Base-by-base conservation (phyloP, 2,329 filamentous ascomycete species). In the Aspergillus aculeatinus region DNA sequence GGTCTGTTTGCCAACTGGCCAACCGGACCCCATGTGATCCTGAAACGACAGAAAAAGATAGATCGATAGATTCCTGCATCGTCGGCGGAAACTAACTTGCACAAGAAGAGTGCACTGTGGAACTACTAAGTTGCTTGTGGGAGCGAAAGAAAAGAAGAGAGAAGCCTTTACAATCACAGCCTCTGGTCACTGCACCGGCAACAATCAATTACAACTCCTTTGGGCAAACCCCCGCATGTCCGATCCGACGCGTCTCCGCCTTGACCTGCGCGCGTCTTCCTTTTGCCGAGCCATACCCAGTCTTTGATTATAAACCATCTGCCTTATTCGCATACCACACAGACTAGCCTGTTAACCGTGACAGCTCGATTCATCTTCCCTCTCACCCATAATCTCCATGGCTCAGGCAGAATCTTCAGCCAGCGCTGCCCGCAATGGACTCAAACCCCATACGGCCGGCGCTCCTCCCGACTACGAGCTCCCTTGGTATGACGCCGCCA, bases 381-480 rank as follows among this genome's bases (percentile, higher is more conserved):
- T 9, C 25, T 48, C 11, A 16, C 12, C 25, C 29, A 33, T 35
- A 4, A 23, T 51, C 55, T 72, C 49, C 35, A 80, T 80, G 77
- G 72, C 66, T 21, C 76, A 81, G 67, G 77, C 79, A 57, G 80
- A 82, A 67, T 81, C 80, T 23, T 82, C 80, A 23, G 72, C 76
- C 29, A 75, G 74, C 52, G 79, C 75, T 58, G 71, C 76, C 35
- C 74, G 73, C 53, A 78, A 78, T 70, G 75, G 72, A 27, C 70
- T 77, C 39, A 77, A 76, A 61, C 71, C 77, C 12, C 71, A 73
- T 49, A 74, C 72, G 39, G 72, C 74, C 19, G 77, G 75, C 25
- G 75, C 78, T 56, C 74, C 75, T 33, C 66, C 74, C 25, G 75
- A 80, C 60, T 81, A 81, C 65, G 80, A 82, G 66, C 70, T 82